phyloP scores from a whole-genome alignment of 2,329 filamentous ascomycete species.

The Aspergillus sojae region DNA sequence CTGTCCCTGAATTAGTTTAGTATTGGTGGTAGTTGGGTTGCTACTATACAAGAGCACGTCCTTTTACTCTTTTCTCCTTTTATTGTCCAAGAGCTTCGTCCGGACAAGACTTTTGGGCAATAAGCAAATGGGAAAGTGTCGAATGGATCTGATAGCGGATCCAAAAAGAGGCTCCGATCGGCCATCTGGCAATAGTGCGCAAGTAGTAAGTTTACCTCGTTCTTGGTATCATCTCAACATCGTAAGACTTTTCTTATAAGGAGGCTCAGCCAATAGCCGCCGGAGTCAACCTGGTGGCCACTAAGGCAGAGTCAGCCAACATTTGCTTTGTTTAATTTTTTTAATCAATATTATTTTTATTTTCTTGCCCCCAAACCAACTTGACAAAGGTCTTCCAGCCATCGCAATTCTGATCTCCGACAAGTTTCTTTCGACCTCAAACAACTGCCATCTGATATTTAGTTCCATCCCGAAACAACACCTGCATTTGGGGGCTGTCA shows the following conservation, averaged over 20 bases:
- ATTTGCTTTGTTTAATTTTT: constrained; percentile 7
- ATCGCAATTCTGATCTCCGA: not conserved
- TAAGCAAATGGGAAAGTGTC: not conserved
- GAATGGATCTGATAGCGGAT: constrained; percentile 3
- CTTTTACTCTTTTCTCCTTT: not conserved
- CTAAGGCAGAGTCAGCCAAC: constrained; percentile 16
- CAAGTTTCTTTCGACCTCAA: not conserved
- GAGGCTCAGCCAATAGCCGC: constrained; percentile 17
- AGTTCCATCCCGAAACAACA: not conserved
- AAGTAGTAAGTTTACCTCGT: not conserved
- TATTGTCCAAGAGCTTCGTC: not conserved
- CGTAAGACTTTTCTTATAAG: constrained; percentile 1
- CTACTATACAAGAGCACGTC: constrained; percentile 4
- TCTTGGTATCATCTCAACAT: not conserved
- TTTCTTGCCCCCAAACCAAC: not conserved
- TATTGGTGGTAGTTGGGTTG: constrained; percentile 10
- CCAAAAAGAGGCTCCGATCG: not conserved
- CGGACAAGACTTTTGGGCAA: not conserved
- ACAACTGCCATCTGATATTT: not conserved
- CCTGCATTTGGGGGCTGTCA: not conserved
- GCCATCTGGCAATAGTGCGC: not conserved
- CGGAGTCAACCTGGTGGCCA: constrained; percentile 3
- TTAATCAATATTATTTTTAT: constrained; percentile 4
- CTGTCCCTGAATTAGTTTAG: constrained; percentile 18
- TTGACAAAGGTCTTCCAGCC: not conserved